phyloP scores from a whole-genome alignment of 2,329 filamentous ascomycete species.

The Botryotinia narcissicola region DNA sequence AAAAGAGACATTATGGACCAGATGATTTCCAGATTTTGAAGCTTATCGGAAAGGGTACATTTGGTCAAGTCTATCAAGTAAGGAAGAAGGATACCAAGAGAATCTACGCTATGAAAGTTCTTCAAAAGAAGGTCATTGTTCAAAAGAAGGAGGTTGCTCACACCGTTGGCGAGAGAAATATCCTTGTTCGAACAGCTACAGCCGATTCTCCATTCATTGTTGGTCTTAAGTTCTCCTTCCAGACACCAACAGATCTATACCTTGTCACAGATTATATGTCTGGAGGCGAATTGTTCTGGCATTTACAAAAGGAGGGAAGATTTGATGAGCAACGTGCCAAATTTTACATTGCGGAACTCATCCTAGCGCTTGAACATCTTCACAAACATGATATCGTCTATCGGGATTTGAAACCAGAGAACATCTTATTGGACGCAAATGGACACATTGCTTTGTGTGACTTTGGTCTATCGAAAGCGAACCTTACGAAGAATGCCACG shows the following conservation, averaged over 20 bases:
- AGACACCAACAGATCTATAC: slow-evolving; percentile 93
- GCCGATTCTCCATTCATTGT: slow-evolving; percentile 97
- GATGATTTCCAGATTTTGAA: slow-evolving; percentile 95
- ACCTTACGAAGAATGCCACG: slow-evolving; percentile 93
- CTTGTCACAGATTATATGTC: slow-evolving; percentile 99
- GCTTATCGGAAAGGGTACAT: slow-evolving; percentile 96
- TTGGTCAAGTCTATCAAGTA: slow-evolving; percentile 97
- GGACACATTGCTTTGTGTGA: slow-evolving; percentile 97
- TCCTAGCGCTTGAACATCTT: slow-evolving; percentile 89
- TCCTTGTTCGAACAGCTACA: slow-evolving; percentile 92
- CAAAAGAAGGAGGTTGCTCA: slow-evolving; percentile 99
- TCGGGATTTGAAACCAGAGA: slow-evolving; percentile 94
- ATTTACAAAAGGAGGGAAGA: slow-evolving; percentile 92
- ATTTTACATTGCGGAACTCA: slow-evolving; percentile 98
- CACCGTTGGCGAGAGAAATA: slow-evolving; percentile 95
- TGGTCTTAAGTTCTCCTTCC: slow-evolving; percentile 96
- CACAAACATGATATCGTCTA: slow-evolving; percentile 98
- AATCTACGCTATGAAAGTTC: slow-evolving; percentile 98
- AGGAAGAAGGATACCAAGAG: slow-evolving; percentile 93
- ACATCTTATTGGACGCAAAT: slow-evolving; percentile 94
- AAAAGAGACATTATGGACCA: slow-evolving; percentile 89
- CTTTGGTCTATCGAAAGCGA: slow-evolving; percentile 96
- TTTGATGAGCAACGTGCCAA: slow-evolving; percentile 95
- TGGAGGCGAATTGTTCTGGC: slow-evolving; percentile 97
- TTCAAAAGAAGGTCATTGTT: slow-evolving; percentile 99